phyloP scores from a whole-genome alignment of 179 eudicot genomes.

The Heliamphora pulchella region DNA sequence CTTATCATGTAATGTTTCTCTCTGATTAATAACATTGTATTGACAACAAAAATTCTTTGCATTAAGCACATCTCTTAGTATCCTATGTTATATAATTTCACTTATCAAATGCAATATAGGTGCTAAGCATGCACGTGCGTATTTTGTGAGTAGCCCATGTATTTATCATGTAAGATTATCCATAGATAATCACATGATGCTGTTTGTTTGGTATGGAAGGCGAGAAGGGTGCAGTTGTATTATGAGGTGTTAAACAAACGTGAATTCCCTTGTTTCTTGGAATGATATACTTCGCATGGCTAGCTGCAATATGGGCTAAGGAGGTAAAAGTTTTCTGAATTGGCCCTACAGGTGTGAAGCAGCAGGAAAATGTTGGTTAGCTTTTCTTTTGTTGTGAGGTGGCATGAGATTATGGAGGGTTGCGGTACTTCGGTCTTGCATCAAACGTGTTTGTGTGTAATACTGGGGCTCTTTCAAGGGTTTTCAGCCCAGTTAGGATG shows the following conservation, averaged over 20 bases:
- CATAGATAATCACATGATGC: not conserved
- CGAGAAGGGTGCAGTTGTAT: not conserved
- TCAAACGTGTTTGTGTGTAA: no score
- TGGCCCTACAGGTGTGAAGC: not conserved
- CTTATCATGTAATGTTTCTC: no score
- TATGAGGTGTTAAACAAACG: not conserved
- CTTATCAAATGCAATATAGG: not conserved
- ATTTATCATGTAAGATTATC: not conserved
- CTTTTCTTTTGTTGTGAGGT: not conserved
- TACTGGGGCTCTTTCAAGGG: not conserved
- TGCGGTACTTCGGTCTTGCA: not conserved
- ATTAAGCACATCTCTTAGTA: not conserved
- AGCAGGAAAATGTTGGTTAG: conserved; percentile 10
- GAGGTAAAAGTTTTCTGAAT: not conserved
- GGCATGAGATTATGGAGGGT: not conserved
- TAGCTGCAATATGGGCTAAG: not conserved
- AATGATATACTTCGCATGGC: not conserved
- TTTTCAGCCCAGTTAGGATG: not conserved
- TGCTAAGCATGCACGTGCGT: not conserved
- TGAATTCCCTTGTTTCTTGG: not conserved
- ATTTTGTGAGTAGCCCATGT: not conserved
- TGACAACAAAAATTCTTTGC: not conserved
- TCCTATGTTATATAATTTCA: not conserved
- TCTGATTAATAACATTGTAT: no score
- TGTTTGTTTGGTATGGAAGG: not conserved